Evolutionary conservation across 306 rosid genomes (phyloP).

Genomic region (Cyamopsis tetragonoloba): DNA sequence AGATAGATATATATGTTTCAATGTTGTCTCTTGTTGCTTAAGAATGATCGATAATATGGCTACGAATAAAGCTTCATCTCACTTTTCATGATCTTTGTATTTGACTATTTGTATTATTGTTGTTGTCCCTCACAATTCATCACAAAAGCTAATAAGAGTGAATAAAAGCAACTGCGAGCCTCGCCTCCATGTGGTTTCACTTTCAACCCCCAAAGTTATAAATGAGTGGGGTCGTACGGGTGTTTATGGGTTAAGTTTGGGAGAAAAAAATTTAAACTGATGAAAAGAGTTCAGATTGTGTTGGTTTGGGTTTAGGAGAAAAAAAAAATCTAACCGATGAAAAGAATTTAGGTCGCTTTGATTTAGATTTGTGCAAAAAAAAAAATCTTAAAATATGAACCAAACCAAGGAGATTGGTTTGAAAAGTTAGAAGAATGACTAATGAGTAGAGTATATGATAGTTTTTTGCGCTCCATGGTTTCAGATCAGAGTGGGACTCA

Average conservation of each 20-base stretch:
- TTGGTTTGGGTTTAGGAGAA: no score
- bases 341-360: no score
- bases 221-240: constrained; percentile 34
- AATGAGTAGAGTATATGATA: constrained; percentile 34
- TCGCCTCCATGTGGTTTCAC: constrained; percentile 48
- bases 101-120: neutral
- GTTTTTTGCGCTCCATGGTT: constrained; percentile 22
- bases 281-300: no score
- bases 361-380: no score
- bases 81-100: no score
- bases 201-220: constrained; percentile 26
- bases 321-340: no score
- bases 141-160: neutral
- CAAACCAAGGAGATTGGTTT: no score
- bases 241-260: no score
- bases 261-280: no score
- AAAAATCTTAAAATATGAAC: no score
- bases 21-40: constrained; percentile 19
- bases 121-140: neutral
- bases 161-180: constrained; percentile 22
- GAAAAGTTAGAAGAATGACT: constrained; percentile 45
- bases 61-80: constrained; percentile 6
- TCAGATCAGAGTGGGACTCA: constrained; percentile 30
- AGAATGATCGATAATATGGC: no score
- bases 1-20: constrained; percentile 15